Evolutionary conservation across 2,329 filamentous ascomycete genomes (phyloP).

Genomic region (Diplodia corticola): DNA sequence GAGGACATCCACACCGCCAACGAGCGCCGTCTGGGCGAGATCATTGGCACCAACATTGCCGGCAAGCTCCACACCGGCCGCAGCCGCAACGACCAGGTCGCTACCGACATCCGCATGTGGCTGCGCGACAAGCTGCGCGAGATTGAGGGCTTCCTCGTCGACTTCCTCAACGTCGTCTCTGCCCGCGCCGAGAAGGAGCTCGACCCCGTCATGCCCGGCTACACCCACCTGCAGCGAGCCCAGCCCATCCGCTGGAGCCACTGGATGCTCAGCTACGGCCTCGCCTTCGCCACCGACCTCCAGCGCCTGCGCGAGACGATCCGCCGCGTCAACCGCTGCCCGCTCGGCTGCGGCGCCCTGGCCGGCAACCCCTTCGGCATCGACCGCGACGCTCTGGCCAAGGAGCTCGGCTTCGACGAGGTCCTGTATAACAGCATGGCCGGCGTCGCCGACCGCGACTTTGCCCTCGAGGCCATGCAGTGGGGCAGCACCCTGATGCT

Average conservation of each 20-base stretch:
- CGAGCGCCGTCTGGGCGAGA: constrained; percentile 64
- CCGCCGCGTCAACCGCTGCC: constrained; percentile 69
- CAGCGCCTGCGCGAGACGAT: constrained; percentile 73
- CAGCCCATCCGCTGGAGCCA: constrained; percentile 80
- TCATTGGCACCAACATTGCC: constrained; percentile 81
- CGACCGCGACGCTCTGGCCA: constrained; percentile 74
- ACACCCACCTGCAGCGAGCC: constrained; percentile 83
- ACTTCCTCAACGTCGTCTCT: constrained; percentile 69
- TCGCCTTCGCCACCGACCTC: constrained; percentile 71
- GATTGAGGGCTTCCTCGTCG: constrained; percentile 68
- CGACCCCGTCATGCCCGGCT: constrained; percentile 79
- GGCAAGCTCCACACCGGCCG: constrained; percentile 89
- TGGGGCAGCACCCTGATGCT: constrained; percentile 78
- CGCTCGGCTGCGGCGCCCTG: constrained; percentile 74
- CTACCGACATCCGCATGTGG: constrained; percentile 89
- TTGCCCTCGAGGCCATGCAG: constrained; percentile 77
- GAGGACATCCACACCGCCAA: constrained; percentile 59
- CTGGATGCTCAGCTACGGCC: constrained; percentile 75
- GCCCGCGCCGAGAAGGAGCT: constrained; percentile 72
- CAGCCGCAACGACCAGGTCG: constrained; percentile 87
- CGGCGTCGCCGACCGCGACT: constrained; percentile 75
- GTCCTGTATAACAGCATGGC: constrained; percentile 76
- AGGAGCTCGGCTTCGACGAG: constrained; percentile 77
- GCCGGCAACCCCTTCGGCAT: constrained; percentile 82
- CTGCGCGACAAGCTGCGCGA: constrained; percentile 70